Base-by-base conservation (phyloP, 805 yeast species). In the Pichia heedii region DNA sequence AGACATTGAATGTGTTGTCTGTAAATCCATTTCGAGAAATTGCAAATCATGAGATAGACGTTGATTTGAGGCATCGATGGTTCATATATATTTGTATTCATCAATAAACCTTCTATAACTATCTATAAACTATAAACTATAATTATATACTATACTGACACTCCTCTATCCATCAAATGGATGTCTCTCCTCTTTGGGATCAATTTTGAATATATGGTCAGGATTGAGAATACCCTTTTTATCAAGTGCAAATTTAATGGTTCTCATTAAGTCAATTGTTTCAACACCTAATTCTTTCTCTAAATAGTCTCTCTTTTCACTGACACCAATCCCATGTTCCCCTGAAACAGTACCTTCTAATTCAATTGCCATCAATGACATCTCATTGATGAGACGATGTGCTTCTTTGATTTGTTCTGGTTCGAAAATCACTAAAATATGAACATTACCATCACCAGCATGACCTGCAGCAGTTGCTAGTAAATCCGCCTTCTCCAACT, bases 281-380 rank as follows among this genome's bases (percentile, higher is more conserved):
- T 73, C 80, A 5, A 68, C 67, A 1, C 93, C 94, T 22, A 85
- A 62, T 58, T 85, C 95, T 44, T 66, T 63, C 24, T 70, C 63
- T 29, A 85, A 60, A 46, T 69, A 77, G 24, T 72, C 73, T 49
- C 89, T 63, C 55, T 85, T 85, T 38, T 58, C 62, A 32, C 90
- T 89, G 36, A 80, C 71, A 9, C 95, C 95, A 33, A 86, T 76
- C 13, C 95, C 95, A 57, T 85, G 95, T 55, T 85, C 95, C 30
- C 95, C 95, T 5, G 88, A 81, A 51, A 87, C 79, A 2, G 95
- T 85, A 2, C 95, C 94, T 42, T 84, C 94, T 33, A 79, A 72
- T 1, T 65, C 71, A 16, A 85, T 63, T 0, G 90, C 94, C 34
- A 79, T 58, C 36, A 69, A 55, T 39, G 82, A 83, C 82, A 85